Base-by-base conservation (phyloP, 345 rosid species). In the Ricinus communis region DNA sequence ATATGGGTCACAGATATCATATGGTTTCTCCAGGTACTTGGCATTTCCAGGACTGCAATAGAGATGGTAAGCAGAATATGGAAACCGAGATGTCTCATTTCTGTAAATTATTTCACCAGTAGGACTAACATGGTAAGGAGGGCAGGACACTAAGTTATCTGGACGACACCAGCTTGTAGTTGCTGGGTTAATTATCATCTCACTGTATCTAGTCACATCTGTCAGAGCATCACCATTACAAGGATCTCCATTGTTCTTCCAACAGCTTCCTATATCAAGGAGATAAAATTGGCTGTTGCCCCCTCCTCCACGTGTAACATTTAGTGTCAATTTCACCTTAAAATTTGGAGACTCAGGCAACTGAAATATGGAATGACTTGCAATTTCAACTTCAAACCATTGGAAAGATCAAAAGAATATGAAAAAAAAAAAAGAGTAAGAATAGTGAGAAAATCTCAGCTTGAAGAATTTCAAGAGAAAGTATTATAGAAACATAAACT, bases 151-250 rank as follows among this genome's bases (percentile, higher is more conserved):
- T n/a, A 70, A 41, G 63, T 70, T 70, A 65, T 75, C 60, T 10
- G 79, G 66, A 36, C 71, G 65, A 53, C 79, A 75, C 79, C 79
- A 75, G 59, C 51, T 70, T 55, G 74, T 47, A 11, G 79, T 65
- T 9, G 70, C 41, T 11, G 79, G 74, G 64, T 75, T 75, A 33
- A 75, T 70, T 31, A 75, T 70, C 79, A 75, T 75, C 66, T 75
- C 79, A 41, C 74, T 75, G 60, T 75, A 75, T 75, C 79, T 64
- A 15, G 79, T 75, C 16, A 75, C 74, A 75, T 75, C 79, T 33
- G 79, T 75, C 4, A 65, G 38, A 38, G 65, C 69, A 75, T 75
- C 74, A 53, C 79, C 79, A 40, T 75, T 74, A 65, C 79, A 75
- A 8, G 79, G 79, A 33, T 63, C 66, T 2, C 79, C 79, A 64